Evolutionary conservation across 2,329 filamentous ascomycete species (phyloP), one percentile per base, ranked within the genome.

Genomic region (Hymenoscyphus fructigenus): DNA sequence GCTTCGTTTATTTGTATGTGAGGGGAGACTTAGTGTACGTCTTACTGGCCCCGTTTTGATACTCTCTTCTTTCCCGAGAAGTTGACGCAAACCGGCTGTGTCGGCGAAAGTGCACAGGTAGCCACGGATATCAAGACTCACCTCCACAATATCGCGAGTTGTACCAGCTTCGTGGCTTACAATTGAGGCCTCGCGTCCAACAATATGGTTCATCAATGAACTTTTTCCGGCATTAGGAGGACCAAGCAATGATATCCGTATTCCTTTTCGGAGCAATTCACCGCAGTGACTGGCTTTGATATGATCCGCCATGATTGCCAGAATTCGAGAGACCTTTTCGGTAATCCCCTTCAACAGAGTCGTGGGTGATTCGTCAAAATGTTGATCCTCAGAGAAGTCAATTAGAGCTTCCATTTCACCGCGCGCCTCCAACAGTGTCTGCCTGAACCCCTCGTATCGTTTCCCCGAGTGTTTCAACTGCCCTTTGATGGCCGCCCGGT

Each of bases 161-260:
- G 95, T 99, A 0, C 95, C 95, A 47, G 93, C 93, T 79, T 98
- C 93, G 0, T 88, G 84, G 56, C 93, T 97, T 7, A 99, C 95
- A 72, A 99, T 99, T 3, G 93, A 96, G 2, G 95, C 95, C 76
- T 98, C 94, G 61, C 93, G 84, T 0, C 95, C 94, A 2, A 97
- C 92, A 60, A 99, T 85, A 26, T 88, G 82, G 75, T 99, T 99
- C 78, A 99, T 86, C 66, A 99, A 78, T 15, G 93, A 97, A 76
- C 93, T 97, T 77, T 99, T 99, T 15, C 95, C 95, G 0, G 89
- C 93, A 73, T 99, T 99, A 0, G 95, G 95, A 6, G 93, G 92
- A 0, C 95, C 95, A 0, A 99, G 81, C 2, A 99, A 82, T 1
- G 94, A 91, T 65, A 99, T 87, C 63, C 86, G 87, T 69, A 99